phyloP scores from a whole-genome alignment of 73 alveolate species.

The Paramecium bursaria region DNA sequence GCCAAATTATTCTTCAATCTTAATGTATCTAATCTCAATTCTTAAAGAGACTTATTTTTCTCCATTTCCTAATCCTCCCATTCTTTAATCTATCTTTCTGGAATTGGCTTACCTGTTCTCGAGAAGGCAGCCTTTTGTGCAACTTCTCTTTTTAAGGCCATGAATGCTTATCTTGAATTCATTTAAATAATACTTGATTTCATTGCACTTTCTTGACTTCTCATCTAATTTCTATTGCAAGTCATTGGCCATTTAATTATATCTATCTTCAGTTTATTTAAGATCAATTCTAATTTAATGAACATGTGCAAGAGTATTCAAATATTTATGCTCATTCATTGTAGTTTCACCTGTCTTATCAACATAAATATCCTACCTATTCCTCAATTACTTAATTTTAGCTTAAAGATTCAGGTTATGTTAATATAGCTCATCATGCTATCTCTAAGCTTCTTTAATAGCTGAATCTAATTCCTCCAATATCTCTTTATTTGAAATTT shows the following conservation, averaged over 20 bases:
- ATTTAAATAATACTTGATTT: no score
- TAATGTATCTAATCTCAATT: constrained; percentile 82
- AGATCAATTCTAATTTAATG: constrained; percentile 91
- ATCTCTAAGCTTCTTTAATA: constrained; percentile 83
- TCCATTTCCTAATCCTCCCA: constrained; percentile 78
- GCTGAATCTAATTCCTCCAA: constrained; percentile 85
- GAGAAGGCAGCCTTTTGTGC: constrained; percentile 92
- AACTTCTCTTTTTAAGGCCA: constrained; percentile 93
- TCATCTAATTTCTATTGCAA: constrained; percentile 84
- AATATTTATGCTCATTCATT: constrained; percentile 89
- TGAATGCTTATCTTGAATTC: constrained; percentile 85
- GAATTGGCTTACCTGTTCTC: constrained; percentile 91
- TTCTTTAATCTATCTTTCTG: constrained; percentile 72
- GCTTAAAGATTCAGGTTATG: constrained; percentile 82
- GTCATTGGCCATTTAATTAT: constrained; percentile 89
- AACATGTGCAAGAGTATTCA: constrained; percentile 93
- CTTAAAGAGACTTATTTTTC: constrained; percentile 76
- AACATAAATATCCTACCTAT: constrained; percentile 73
- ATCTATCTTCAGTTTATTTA: constrained; percentile 89
- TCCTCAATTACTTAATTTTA: constrained; percentile 74
- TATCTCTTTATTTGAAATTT: constrained; percentile 76
- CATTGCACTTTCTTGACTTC: constrained; percentile 94
- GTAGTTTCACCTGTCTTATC: constrained; percentile 81
- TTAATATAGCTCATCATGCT: constrained; percentile 77
- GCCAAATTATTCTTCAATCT: constrained; percentile 89